Evolutionary conservation across 163 green algal species (phyloP), one percentile per base, ranked within the genome.

Genomic region (Scenedesmus sp.): DNA sequence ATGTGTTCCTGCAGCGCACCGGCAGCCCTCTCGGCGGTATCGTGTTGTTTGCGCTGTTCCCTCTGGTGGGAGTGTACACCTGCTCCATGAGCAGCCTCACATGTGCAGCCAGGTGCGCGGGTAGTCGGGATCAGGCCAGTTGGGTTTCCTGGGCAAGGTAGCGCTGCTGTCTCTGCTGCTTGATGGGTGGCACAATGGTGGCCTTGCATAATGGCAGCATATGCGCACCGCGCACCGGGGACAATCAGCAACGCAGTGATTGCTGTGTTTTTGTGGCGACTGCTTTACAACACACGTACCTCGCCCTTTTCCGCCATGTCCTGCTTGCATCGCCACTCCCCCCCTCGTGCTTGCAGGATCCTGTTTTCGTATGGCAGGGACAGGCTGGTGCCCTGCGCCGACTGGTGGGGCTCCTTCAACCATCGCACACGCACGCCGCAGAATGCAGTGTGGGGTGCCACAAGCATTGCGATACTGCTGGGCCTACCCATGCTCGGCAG

Each of bases 341-440:
- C 56, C 10, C 26, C 60, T 13, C 26, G 4, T 13, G 13, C 55
- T 23, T 23, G 52, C 88, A 91, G 88, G 56, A 91, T 91, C 73
- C 46, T 66, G 1, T 91, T 91, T 82, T 56, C 76, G 12, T 91
- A 91, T 56, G 88, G 76, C 15, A 76, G 88, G 26, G 88, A 91
- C n/a, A 3, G 60, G 15, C 9, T 87, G 26, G 13, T 91, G 34
- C 88, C 88, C 5, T 91, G 82, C 23, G 5, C 59, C 4, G 18
- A n/a, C 59, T 87, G 55, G 56, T 87, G 57, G 59, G 59, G 26
- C n/a, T 67, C 57, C 1, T 79, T 88, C 76, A 87, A 91, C 88
- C 20, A 82, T 55, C 34, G 15, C 8, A 86, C 79, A 10, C n/a
- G 76, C 56, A 88, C 88, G 4, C 88, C 88, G 54, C 73, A 73